Percentiles rank a stretch among this genome's conserved stretches.
Evolutionary conservation across 2,329 filamentous ascomycete species (phyloP).

Genomic region (Arthroderma uncinatum): DNA sequence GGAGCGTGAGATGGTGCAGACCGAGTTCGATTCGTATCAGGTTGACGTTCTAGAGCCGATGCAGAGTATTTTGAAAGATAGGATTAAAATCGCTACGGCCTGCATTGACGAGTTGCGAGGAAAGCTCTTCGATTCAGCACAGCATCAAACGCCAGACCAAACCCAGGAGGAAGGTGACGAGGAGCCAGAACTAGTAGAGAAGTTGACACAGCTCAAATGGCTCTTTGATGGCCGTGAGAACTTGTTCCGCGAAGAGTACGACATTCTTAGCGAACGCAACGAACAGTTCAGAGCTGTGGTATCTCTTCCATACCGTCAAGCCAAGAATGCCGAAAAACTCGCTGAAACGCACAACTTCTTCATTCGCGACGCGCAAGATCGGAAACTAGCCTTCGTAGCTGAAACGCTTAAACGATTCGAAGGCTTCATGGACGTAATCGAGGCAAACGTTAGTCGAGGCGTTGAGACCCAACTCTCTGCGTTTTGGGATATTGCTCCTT

Average conservation of each 20-base stretch:
- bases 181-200: constrained; percentile 84
- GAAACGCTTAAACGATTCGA: constrained; percentile 63
- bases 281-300: constrained; percentile 78
- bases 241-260: constrained; percentile 73
- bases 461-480: constrained; percentile 86
- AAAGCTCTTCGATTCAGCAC: constrained; percentile 61
- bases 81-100: constrained; percentile 60
- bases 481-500: constrained; percentile 95
- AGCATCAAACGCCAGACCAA: constrained; percentile 60
- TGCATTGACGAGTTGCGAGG: constrained; percentile 67
- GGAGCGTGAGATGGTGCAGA: constrained; percentile 62
- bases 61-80: constrained; percentile 65
- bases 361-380: constrained; percentile 60
- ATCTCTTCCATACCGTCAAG: constrained; percentile 64
- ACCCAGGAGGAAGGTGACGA: constrained; percentile 93
- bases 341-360: constrained; percentile 74
- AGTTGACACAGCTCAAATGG: constrained; percentile 91
- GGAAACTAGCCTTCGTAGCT: constrained; percentile 58
- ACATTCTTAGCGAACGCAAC: constrained; percentile 74
- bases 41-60: constrained; percentile 70
- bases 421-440: constrained; percentile 66
- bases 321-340: constrained; percentile 65
- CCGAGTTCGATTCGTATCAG: constrained; percentile 76
- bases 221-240: constrained; percentile 88
- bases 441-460: constrained; percentile 73